Evolutionary conservation across 1,139 yeast genomes (phyloP), one percentile per base, ranked within the genome.

Genomic region (Debaryomycetaceae sp.): DNA sequence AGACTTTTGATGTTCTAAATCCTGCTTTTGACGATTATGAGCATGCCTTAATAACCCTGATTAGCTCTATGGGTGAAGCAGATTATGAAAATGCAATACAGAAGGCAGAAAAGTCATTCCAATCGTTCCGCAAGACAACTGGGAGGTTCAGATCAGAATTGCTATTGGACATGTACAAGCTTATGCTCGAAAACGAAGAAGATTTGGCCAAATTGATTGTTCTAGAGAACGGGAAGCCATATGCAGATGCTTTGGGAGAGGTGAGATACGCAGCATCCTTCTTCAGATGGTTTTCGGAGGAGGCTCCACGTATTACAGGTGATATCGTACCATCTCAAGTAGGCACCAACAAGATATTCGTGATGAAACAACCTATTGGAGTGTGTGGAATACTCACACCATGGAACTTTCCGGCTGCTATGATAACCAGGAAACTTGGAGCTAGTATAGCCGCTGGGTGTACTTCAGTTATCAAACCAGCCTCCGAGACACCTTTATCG

Each of bases 371-470:
- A 58, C 95, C 96, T 13, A 75, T 91, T 39, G 97, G 97, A 16
- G 95, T 87, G 1, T 87, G 92, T 53, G 96, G 95, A 22, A 79
- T 91, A 44, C 72, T 91, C 51, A 87, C 96, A 4, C 98, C 98
- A 15, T 91, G 97, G 97, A 91, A 91, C 63, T 91, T 91, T 67
- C 98, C 98, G 14, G 73, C 84, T 39, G 95, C 96, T 5, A 91
- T 91, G 98, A 87, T 91, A 46, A 80, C 96, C 2, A 75, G 98
- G 52, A 91, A 91, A 61, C 75, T 86, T 37, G 96, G 88, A 22
- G 96, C 97, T 22, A 96, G 96, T 1, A 55, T 88, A 16, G 96
- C 97, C 14, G 91, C 94, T 7, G 98, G 98, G 2, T 91, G 97
- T 63, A 84, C 98, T 1, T 73, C 87, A 3, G 91, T 91, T 9